Evolutionary conservation across 768 basidiomycete species (phyloP), one percentile per base, ranked within the genome.

Genomic region (Mycena galericulata): DNA sequence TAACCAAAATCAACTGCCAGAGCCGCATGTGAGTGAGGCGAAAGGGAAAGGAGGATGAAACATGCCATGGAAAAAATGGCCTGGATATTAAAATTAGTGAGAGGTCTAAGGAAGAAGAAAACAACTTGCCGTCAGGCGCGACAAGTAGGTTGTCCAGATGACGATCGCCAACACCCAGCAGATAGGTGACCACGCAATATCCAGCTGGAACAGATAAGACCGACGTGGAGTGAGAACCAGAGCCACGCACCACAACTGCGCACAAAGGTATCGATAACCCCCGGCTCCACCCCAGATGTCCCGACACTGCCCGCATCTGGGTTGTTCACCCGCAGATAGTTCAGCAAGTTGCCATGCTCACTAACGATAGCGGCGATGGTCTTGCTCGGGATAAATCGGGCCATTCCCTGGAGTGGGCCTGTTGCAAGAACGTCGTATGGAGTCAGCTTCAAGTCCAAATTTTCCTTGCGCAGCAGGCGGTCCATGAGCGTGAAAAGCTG

Each of bases 401-500:
- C 93, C 97, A 99, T 98, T 3, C 98, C 98, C 76, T 98, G 97
- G 56, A 90, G 81, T 1, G 91, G 88, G 1, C 95, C 95, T 0
- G 97, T 99, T 20, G 98, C 97, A 22, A 99, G 82, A 2, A 99
- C 98, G 68, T 92, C 90, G 74, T 98, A 98, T 7, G 96, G 94
- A 65, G 88, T 95, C 62, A 99, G 77, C 76, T 95, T 94, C 64
- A 99, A 82, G 76, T 99, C 98, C 58, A 99, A 79, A 76, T 98
- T 98, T 82, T 99, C 98, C 80, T 97, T 97, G 64, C 96, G 84
- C 68, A 99, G 80, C 27, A 99, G 79, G 53, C 93, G 87, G 76
- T 99, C 96, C 98, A 99, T 99, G 29, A 99, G 88, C 18, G 96
- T 98, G 79, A 99, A 97, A n/a, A 99, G 85, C 79, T 99, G 98